Evolutionary conservation across 2,329 filamentous ascomycete genomes (phyloP), one percentile per base, ranked within the genome.

Genomic region (Pseudogymnoascus sp.): DNA sequence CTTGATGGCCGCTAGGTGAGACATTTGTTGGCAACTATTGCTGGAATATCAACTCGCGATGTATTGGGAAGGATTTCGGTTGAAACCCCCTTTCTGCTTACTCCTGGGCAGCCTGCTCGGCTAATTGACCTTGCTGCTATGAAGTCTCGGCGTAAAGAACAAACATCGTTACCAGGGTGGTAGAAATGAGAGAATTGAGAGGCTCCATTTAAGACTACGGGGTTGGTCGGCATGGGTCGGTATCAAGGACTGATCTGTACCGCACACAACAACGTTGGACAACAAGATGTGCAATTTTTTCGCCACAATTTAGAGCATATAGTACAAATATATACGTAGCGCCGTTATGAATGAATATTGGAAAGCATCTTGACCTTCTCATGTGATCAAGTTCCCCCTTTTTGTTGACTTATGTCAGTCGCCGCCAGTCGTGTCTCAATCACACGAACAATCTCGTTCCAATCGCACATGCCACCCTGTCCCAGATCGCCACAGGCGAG

Each of bases 381-480:
- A 5, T 18, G 3, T 1, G 10, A 56, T 56, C 50, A 56, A 14
- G 16, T 18, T 33, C 35, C n/a, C 33, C 7, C 50, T 10, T 18
- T 33, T 18, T 28, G 6, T 18, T 35, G 50, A 33, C 50, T 56
- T 56, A 18, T 56, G 28, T 56, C 50, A 21, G 28, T 56, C 28
- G 50, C 50, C 2, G 50, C 50, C 11, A 56, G 28, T 18, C 50
- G 28, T 56, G 50, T 33, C 18, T 89, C 84, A 61, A 92, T 82
- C 1, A 83, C 77, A 8, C 73, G 72, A 8, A 94, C 90, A 73
- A 96, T 89, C 64, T 87, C 82, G 64, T 78, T 82, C 90, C 90
- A 96, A 61, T 90, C 84, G 72, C 82, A 84, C 92, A 96, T 96
- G 1, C 85, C 92, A 3, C 92, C 92, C 42, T 84, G 82, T 0